phyloP scores from a whole-genome alignment of 176 grass and related monocot genomes.

The Poa pratensis region DNA sequence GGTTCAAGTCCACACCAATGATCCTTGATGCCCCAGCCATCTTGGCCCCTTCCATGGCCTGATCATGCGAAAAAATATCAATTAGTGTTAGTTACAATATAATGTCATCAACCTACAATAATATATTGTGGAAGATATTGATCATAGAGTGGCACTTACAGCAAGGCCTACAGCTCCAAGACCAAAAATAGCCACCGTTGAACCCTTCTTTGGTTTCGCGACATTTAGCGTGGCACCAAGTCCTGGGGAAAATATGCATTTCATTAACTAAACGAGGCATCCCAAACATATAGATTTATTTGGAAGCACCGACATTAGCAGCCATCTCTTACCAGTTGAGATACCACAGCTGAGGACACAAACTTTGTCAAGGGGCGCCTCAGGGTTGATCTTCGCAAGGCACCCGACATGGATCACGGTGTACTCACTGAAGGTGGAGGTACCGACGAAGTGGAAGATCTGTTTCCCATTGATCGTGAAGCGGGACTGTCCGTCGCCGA shows the following conservation, averaged over 20 bases:
- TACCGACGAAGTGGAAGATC: slow-evolving; percentile 82
- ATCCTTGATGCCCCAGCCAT: slow-evolving; percentile 76
- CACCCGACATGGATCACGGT: slow-evolving; percentile 76
- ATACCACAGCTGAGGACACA: slow-evolving; percentile 90
- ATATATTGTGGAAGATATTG: neutral
- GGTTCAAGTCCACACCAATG: slow-evolving; percentile 79
- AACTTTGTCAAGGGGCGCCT: slow-evolving; percentile 80
- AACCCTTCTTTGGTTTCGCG: slow-evolving; percentile 80
- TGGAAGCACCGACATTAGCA: neutral
- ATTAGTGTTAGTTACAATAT: neutral
- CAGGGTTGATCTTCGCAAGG: slow-evolving; percentile 79
- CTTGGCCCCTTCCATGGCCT: slow-evolving; percentile 86
- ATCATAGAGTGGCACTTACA: slow-evolving; percentile 45
- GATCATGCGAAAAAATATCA: neutral
- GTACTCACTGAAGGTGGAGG: slow-evolving; percentile 91
- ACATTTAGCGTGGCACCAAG: slow-evolving; percentile 87
- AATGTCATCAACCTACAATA: neutral
- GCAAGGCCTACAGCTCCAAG: slow-evolving; percentile 91
- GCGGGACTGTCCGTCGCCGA: slow-evolving; percentile 59
- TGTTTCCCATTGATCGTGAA: slow-evolving; percentile 77
- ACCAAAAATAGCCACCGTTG: slow-evolving; percentile 76
- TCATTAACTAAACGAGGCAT: neutral
- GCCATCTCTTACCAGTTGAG: slow-evolving; percentile 54
- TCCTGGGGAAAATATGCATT: slow-evolving; percentile 35
- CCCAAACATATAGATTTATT: neutral